phyloP scores from a whole-genome alignment of 2,329 filamentous ascomycete genomes.

The Aspergillus fructus region DNA sequence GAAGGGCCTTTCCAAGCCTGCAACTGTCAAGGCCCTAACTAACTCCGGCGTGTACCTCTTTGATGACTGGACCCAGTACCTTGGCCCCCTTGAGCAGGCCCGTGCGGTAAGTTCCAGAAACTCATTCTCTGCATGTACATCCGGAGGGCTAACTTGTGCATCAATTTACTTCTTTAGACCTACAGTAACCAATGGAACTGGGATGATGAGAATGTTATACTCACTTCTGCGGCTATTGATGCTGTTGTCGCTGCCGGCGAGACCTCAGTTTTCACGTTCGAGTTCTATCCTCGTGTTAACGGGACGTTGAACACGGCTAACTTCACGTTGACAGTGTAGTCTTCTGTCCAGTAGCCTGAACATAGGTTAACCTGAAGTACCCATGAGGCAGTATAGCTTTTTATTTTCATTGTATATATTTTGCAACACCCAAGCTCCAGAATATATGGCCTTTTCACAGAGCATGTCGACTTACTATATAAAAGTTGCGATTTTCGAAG shows the following conservation, averaged over 20 bases:
- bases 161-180: constrained; percentile 33
- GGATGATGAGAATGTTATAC: constrained; percentile 47
- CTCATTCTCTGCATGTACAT: too few relatives aligned
- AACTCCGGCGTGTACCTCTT: constrained; percentile 52
- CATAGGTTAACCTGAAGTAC: too few relatives aligned
- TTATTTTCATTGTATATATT: background rate
- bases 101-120: constrained; percentile 28
- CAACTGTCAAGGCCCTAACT: constrained; percentile 53
- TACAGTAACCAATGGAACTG: constrained; percentile 55
- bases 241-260: constrained; percentile 48
- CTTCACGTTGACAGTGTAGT: constrained; percentile 47
- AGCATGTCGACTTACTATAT: too few relatives aligned
- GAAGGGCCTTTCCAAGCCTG: constrained; percentile 51
- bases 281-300: constrained; percentile 54
- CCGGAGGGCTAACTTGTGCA: too few relatives aligned
- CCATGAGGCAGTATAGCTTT: background rate
- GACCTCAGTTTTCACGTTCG: constrained; percentile 52
- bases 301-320: constrained; percentile 48
- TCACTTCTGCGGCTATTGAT: constrained; percentile 48
- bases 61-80: constrained; percentile 57
- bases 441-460: too few relatives aligned
- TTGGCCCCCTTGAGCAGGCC: constrained; percentile 54
- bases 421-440: too few relatives aligned
- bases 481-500: too few relatives aligned
- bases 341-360: too few relatives aligned